A percentile compares a stretch with the other conserved stretches of the same genome.
Evolutionary conservation across 495 filamentous ascomycete genomes (phyloP).

Genomic region (Trichoderma asperelloides): DNA sequence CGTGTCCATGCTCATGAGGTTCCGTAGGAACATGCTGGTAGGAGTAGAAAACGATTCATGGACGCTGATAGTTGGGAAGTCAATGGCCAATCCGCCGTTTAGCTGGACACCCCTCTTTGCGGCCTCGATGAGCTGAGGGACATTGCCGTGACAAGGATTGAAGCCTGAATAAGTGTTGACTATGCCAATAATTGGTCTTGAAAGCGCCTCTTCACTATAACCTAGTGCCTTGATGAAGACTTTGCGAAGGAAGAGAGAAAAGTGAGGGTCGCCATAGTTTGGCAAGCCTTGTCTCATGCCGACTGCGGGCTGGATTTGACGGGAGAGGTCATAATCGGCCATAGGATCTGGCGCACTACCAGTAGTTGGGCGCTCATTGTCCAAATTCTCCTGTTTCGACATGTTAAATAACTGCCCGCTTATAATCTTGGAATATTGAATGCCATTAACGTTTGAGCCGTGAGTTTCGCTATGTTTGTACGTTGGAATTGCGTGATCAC

Average conservation of each 20-base stretch:
- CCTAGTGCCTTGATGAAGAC: conserved; percentile 64
- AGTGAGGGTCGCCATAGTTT: conserved; percentile 61
- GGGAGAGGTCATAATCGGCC: conserved; percentile 46
- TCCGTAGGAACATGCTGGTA: conserved; percentile 61
- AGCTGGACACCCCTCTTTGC: conserved; percentile 54
- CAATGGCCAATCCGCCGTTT: conserved; percentile 50
- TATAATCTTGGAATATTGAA: no score
- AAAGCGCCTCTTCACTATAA: conserved; percentile 57
- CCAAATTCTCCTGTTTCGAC: not conserved
- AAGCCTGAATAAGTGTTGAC: conserved; percentile 58
- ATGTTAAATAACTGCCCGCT: not conserved
- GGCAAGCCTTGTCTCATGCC: conserved; percentile 53
- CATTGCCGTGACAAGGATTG: conserved; percentile 61
- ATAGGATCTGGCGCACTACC: not conserved
- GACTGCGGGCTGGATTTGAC: conserved; percentile 34
- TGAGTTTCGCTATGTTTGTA: no score
- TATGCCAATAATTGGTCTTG: conserved; percentile 55
- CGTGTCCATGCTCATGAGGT: conserved; percentile 65
- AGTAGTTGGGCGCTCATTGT: not conserved
- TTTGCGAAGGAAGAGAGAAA: conserved; percentile 60
- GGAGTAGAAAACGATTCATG: conserved; percentile 55
- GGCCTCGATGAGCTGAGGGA: conserved; percentile 59
- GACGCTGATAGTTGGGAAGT: conserved; percentile 59
- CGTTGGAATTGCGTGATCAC: no score
- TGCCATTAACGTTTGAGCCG: no score